Evolutionary conservation across 257 asterid species (phyloP), one percentile per base, ranked within the genome.

Genomic region (Catharanthus roseus): DNA sequence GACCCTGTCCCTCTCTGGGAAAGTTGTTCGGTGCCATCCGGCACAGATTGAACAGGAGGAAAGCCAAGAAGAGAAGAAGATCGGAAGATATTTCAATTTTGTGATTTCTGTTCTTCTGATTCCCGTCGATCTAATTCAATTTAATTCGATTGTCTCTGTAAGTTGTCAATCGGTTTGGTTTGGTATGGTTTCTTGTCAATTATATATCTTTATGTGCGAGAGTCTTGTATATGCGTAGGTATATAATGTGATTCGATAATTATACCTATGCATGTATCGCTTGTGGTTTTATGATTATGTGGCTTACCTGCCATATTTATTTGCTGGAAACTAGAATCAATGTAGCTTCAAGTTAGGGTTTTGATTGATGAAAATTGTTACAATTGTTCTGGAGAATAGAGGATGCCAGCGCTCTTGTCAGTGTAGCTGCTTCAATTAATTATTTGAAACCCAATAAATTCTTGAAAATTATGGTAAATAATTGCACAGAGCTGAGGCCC

Each of bases 11-110:
- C 61, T 36, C 13, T 34, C 62, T n/a, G 26, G 38, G 54, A 24
- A 66, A 66, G 66, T 74, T 68, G 72, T 55, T 67, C 77, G 18
- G 54, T 54, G 66, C 64, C 24, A 57, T 38, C 34, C 56, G 67
- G 55, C 72, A 28, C 67, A 6, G 60, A 44, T 19, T 11, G 47
- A 4, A 11, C 21, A 3, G 8, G 26, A 10, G 13, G 12, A 11
- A 34, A n/a, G 1, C 54, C 13, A 61, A 4, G 26, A 44, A 13
- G 8, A 42, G 47, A 9, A 42, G 47, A 42, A 42, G 47, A 31
- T 41, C 12, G 23, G 28, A 31, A 33, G 26, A 44, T 58, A 41
- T 10, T 7, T 21, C 26, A 36, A 23, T 42, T 42, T 42, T 9
- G 12, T 3, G 12, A 42, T 26, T 38, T 34, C 44, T 50, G 24